Evolutionary conservation across 495 filamentous ascomycete genomes (phyloP).

Genomic region (Amorphotheca resinae): DNA sequence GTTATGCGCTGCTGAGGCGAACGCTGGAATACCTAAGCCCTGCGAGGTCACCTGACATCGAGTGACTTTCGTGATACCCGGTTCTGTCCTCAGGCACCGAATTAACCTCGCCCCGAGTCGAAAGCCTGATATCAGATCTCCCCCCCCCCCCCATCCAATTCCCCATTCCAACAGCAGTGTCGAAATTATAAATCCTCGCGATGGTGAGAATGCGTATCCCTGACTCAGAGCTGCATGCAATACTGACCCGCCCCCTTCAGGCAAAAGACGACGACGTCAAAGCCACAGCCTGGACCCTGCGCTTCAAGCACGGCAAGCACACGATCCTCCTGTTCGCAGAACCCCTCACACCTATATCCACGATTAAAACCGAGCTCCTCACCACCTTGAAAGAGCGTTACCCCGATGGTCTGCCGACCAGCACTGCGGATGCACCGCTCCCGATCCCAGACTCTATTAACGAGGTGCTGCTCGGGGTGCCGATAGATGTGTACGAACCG

Average conservation of each 20-base stretch:
- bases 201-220: not conserved
- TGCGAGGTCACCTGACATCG: not conserved
- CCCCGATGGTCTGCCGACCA: constrained; percentile 27
- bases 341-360: constrained; percentile 43
- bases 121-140: too few relatives aligned
- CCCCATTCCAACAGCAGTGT: too few relatives aligned
- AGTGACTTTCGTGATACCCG: too few relatives aligned
- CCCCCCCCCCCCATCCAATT: too few relatives aligned
- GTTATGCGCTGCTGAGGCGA: constrained; percentile 1
- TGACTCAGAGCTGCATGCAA: not conserved
- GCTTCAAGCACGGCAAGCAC: constrained; percentile 67
- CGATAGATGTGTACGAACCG: constrained; percentile 41
- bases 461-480: constrained; percentile 29
- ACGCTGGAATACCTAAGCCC: not conserved
- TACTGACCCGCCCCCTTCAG: not conserved
- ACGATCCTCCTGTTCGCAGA: constrained; percentile 64
- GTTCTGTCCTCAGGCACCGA: too few relatives aligned
- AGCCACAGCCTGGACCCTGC: constrained; percentile 43
- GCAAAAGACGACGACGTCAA: constrained; percentile 3
- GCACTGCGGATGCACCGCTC: not conserved
- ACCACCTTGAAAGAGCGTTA: constrained; percentile 35
- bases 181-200: too few relatives aligned
- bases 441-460: constrained; percentile 22
- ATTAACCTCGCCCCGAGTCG: not conserved
- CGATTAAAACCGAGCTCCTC: constrained; percentile 53